A percentile compares a stretch with the other conserved stretches of the same genome.
phyloP scores from a whole-genome alignment of 768 basidiomycete genomes.

The Lenzites betulinus region DNA sequence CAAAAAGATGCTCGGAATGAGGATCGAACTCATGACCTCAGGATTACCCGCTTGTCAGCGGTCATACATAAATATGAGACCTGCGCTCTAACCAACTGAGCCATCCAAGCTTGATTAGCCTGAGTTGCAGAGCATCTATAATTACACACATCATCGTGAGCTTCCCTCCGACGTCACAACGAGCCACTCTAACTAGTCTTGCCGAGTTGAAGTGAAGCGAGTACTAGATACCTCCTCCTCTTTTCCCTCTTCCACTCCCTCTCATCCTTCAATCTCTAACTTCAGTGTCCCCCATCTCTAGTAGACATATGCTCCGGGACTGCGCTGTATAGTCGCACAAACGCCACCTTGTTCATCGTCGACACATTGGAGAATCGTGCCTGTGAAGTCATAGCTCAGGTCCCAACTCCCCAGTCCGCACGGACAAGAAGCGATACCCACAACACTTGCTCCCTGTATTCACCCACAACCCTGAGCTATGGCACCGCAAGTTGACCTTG shows the following conservation, averaged over 20 bases:
- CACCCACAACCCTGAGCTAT: slow-evolving; percentile 23
- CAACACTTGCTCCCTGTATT: neutral
- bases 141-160: too few relatives aligned
- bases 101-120: slow-evolving; percentile 19
- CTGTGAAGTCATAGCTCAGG: slow-evolving; percentile 14
- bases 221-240: too few relatives aligned
- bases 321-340: neutral
- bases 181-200: too few relatives aligned
- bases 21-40: slow-evolving; percentile 26
- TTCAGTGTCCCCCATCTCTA: neutral
- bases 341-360: neutral
- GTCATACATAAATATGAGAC: slow-evolving; percentile 20
- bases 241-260: neutral
- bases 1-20: slow-evolving; percentile 18
- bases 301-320: neutral
- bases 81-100: slow-evolving; percentile 26
- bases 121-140: too few relatives aligned
- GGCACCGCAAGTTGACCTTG: slow-evolving; percentile 68
- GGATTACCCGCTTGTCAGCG: slow-evolving; percentile 11
- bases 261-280: too few relatives aligned
- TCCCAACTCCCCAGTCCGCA: neutral
- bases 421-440: neutral
- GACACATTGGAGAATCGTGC: slow-evolving; percentile 15
- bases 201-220: too few relatives aligned
- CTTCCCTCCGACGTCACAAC: too few relatives aligned